Percentiles rank a stretch among this genome's conserved stretches.
Conservation (phyloP, 306 rosid genomes). For the Purshia tridentata region DNA sequence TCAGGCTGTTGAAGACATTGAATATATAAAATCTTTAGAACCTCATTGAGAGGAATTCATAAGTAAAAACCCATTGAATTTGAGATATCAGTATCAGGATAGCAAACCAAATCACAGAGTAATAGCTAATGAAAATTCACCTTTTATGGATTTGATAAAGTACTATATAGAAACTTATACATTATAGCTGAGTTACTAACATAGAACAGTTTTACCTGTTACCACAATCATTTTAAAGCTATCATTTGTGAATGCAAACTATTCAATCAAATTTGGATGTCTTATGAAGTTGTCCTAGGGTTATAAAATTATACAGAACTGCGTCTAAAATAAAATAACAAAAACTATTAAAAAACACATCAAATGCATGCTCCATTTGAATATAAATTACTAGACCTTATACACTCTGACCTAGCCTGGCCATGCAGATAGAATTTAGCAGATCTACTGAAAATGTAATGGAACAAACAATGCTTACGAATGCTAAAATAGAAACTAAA, state of each 20-base stretch:
- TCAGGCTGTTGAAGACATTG: slow-evolving; percentile 48
- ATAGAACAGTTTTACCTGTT: background rate
- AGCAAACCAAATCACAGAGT: background rate
- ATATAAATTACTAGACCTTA: no score
- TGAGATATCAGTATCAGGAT: background rate
- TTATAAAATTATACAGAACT: background rate
- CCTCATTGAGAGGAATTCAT: background rate
- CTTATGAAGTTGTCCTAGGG: background rate
- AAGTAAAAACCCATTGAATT: background rate
- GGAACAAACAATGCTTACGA: no score
- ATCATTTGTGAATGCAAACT: background rate
- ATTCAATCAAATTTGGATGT: background rate
- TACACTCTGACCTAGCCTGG: no score
- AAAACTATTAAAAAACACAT: background rate
- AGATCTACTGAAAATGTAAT: no score
- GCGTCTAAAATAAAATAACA: background rate
- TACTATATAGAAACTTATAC: no score
- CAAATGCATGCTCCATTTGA: no score
- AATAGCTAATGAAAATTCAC: background rate
- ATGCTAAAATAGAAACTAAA: no score
- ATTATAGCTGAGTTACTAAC: background rate
- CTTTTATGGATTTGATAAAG: background rate
- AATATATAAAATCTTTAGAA: slow-evolving; percentile 3
- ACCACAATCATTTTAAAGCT: background rate
- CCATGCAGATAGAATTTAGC: no score